These are phyloP conservation scores for Kwoniella heveanensis DNA, from an alignment of 768 basidiomycete genomes.

Conservation along the genomic window DNA sequence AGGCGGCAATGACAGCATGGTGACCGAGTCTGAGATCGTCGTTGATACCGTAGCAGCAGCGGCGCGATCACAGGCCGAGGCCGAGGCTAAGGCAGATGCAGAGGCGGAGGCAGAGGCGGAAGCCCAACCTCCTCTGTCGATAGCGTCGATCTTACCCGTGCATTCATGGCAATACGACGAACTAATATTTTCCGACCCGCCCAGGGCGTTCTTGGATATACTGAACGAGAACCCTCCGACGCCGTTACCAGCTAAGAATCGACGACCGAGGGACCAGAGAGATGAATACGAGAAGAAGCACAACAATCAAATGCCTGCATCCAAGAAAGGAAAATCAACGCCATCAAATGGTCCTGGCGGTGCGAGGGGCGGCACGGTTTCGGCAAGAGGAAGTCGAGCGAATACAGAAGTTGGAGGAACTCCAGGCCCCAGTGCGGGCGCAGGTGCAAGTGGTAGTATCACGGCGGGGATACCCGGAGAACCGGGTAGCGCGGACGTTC, in stretches of 20 bases:
- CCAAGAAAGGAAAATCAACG: conserved; percentile 1
- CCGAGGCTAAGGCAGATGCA: neutral
- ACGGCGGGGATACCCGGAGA: conserved; percentile 37
- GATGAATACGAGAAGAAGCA: conserved; percentile 36
- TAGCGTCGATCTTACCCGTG: conserved; percentile 59
- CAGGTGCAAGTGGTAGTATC: neutral
- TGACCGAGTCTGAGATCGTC: conserved; percentile 2
- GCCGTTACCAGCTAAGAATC: conserved; percentile 62
- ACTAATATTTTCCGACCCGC: conserved; percentile 92
- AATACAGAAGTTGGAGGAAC: conserved; percentile 60
- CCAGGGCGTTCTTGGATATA: conserved; percentile 77
- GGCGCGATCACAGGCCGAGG: no score
- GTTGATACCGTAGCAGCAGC: neutral
- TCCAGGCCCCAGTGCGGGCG: conserved; percentile 3
- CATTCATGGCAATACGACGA: conserved; percentile 99
- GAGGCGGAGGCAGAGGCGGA: neutral
- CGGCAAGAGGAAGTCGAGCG: conserved; percentile 62
- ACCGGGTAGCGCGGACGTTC: conserved; percentile 60
- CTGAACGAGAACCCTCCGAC: conserved; percentile 82
- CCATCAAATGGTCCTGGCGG: no score
- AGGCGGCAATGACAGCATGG: conserved; percentile 1
- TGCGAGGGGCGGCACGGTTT: conserved; percentile 58
- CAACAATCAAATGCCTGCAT: neutral
- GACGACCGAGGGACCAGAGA: conserved; percentile 43
- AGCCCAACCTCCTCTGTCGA: conserved; percentile 21